phyloP scores from a whole-genome alignment of 2,329 filamentous ascomycete genomes.

The Amauroascus verrucosus region DNA sequence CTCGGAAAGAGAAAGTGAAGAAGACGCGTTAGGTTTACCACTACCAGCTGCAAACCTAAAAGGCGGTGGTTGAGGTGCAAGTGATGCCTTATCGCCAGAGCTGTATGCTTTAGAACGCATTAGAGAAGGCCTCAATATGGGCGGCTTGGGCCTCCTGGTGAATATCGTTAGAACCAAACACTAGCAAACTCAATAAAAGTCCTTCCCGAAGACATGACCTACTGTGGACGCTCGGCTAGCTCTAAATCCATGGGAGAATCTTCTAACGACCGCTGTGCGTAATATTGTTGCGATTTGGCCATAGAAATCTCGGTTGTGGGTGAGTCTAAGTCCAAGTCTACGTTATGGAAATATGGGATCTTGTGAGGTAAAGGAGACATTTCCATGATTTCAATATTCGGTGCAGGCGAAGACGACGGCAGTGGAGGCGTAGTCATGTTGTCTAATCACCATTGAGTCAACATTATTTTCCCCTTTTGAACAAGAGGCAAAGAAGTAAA shows the following conservation, averaged over 20 bases:
- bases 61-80: constrained; percentile 57
- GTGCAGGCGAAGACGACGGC: constrained; percentile 69
- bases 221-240: constrained; percentile 26
- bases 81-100: constrained; percentile 49
- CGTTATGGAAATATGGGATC: constrained; percentile 50
- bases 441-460: constrained; percentile 43
- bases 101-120: constrained; percentile 64
- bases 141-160: constrained; percentile 54
- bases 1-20: constrained; percentile 61
- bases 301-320: constrained; percentile 54
- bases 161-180: background rate
- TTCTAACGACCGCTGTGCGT: constrained; percentile 33
- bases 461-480: constrained; percentile 9
- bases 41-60: constrained; percentile 63
- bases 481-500: constrained; percentile 9
- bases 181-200: background rate
- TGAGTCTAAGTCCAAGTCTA: constrained; percentile 57
- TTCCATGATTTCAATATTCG: constrained; percentile 71
- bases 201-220: constrained; percentile 18
- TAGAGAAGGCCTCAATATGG: constrained; percentile 63
- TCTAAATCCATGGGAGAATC: constrained; percentile 31
- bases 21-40: constrained; percentile 43
- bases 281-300: constrained; percentile 32
- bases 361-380: constrained; percentile 90
- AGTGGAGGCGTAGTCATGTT: constrained; percentile 75